Evolutionary conservation across 176 grass and related monocot species (phyloP), one percentile per base, ranked within the genome.

Genomic region (Pontederia crassipes): DNA sequence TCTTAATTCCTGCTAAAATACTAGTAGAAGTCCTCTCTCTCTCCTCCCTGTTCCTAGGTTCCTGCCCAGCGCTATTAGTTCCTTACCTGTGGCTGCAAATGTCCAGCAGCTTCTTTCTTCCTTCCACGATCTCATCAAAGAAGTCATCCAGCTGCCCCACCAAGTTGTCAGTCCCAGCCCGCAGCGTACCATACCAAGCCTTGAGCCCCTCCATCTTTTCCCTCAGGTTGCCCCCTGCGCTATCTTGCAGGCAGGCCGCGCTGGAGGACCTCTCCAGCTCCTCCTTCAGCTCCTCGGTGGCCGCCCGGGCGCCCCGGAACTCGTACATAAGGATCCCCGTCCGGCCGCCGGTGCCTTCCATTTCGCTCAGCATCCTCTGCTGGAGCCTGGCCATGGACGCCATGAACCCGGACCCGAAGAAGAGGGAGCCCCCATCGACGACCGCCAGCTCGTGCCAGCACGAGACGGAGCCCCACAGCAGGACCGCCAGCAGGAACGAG

Each of bases 71-170:
- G 15, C 6, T 7, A 1, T 14, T 45, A 8, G 3, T 45, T 45
- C 7, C 46, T 63, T 77, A 74, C 50, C 84, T 85, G 70, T 98
- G 94, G 73, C 88, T 99, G 75, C 94, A 99, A 9, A 99, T 74
- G 64, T 93, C 88, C 52, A 89, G 89, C 60, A 99, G 94, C 69
- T 93, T 86, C 77, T 99, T 99, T 67, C 94, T 79, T 13, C 94
- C 94, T 62, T 99, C 94, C 62, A 93, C 88, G 70, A 99, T 99
- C 79, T 99, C 94, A 79, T 99, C 94, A 40, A 99, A 75, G 79
- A 99, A 92, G 75, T 99, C 88, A 80, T 99, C 94, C 10, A 99
- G 67, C 53, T 99, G 94, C 69, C 85, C 84, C 17, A 81, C 85
- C 11, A 99, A 71, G 54, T 68, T 78, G 65, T 99, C 94, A n/a